Evolutionary conservation across 208 protist genomes (phyloP).

Genomic region (Trypanosoma scelopori): DNA sequence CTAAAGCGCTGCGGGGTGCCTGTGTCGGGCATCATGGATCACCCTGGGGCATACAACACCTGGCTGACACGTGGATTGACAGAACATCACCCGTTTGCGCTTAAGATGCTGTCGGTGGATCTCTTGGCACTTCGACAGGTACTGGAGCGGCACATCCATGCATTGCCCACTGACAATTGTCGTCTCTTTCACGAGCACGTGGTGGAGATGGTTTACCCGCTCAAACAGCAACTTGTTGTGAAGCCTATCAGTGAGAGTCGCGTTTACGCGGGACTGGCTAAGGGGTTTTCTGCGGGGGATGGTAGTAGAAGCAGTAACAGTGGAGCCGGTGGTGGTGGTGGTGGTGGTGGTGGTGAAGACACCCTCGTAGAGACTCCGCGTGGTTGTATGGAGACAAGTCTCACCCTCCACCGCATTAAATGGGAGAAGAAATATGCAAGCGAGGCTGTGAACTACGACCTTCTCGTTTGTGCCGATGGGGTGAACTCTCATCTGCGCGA

Average conservation of each 20-base stretch:
- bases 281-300: constrained; percentile 14
- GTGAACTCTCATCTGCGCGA: constrained; percentile 77
- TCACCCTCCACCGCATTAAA: constrained; percentile 67
- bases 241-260: constrained; percentile 45
- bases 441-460: constrained; percentile 80
- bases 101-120: constrained; percentile 83
- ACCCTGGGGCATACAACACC: constrained; percentile 84
- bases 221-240: constrained; percentile 74
- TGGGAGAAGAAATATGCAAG: constrained; percentile 71
- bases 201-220: constrained; percentile 78
- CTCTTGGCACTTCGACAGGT: constrained; percentile 54
- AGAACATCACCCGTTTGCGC: constrained; percentile 83
- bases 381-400: constrained; percentile 49
- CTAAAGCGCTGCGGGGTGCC: constrained; percentile 53
- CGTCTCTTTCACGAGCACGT: constrained; percentile 81
- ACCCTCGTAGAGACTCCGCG: neutral
- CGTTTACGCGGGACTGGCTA: neutral
- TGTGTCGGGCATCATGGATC: constrained; percentile 80
- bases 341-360: constrained; percentile 4
- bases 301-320: constrained; percentile 6
- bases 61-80: constrained; percentile 75
- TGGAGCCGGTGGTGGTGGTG: constrained; percentile 5
- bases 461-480: constrained; percentile 81
- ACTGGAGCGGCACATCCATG: constrained; percentile 57
- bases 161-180: constrained; percentile 49